Evolutionary conservation across 257 asterid genomes (phyloP), one percentile per base, ranked within the genome.

Genomic region (Solanum gracilifrons): DNA sequence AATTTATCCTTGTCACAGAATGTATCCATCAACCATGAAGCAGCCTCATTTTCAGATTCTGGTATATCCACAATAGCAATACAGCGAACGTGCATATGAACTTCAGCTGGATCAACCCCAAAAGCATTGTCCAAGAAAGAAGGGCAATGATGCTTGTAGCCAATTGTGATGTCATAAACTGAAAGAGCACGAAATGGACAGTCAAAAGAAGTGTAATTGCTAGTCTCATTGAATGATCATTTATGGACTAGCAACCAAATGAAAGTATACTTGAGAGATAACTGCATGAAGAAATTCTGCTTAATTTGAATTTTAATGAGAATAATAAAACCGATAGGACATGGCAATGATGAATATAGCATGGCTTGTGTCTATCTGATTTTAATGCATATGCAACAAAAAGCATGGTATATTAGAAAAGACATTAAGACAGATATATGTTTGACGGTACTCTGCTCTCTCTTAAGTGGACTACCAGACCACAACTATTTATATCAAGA

Each of bases 91-190:
- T 95, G 96, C 87, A 95, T 93, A 90, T 96, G 99, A 86, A 96
- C 98, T 91, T 96, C 99, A 1, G 98, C 91, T 6, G 99, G 99
- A 88, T 95, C 98, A 3, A 95, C 91, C 16, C 99, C 99, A 69
- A 82, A 96, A 39, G 93, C 98, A 12, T 96, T 96, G 88, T 96
- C 99, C 94, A 95, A 71, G 93, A 96, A 94, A 43, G 98, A 87
- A 0, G 99, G 99, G 89, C 95, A 95, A 20, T 90, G 88, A 66
- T 92, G 90, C 39, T 92, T 90, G 92, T 96, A 96, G 71, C 95
- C 98, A 69, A 96, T 96, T 68, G 99, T 94, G 73, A 96, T 90
- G 91, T 96, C 99, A 85, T 95, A 96, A 88, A 96, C 99, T 95
- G 97, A 55, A 69, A 39, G 33, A 82, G 66, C 27, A 73, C 73